These are phyloP conservation scores for Sporisorium reilianum DNA, from an alignment of 1,284 basidiomycete species.

Conservation along the genomic window DNA sequence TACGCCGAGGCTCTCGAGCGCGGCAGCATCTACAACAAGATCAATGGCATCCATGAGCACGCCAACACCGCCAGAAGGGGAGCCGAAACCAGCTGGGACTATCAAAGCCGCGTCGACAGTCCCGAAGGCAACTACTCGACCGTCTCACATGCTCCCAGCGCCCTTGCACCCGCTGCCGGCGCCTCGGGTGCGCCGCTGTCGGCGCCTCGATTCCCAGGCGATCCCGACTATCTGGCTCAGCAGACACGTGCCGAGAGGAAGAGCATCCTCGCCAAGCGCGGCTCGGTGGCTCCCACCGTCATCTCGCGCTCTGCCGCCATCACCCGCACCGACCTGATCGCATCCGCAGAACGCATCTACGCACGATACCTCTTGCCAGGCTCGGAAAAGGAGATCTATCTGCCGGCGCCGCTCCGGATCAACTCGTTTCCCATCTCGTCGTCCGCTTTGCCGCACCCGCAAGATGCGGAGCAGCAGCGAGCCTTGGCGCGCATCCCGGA, in stretches of 20 bases:
- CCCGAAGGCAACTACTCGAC: conserved; percentile 42
- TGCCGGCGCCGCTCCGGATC: conserved; percentile 74
- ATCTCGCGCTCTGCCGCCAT: conserved; percentile 92
- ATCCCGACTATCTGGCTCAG: conserved; percentile 60
- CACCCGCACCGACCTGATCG: conserved; percentile 86
- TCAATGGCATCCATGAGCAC: conserved; percentile 77
- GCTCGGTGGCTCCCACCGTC: conserved; percentile 61
- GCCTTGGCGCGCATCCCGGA: conserved; percentile 91
- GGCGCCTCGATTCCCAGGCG: conserved; percentile 63
- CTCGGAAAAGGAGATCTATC: conserved; percentile 85
- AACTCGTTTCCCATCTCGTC: conserved; percentile 71
- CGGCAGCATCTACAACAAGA: conserved; percentile 88
- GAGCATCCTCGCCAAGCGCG: conserved; percentile 59
- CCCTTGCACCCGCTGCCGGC: conserved; percentile 10
- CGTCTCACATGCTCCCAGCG: conserved; percentile 33
- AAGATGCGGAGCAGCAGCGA: conserved; percentile 77
- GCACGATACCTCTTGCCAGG: conserved; percentile 83
- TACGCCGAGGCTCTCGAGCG: conserved; percentile 77
- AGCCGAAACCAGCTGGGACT: conserved; percentile 36
- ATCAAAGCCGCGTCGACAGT: conserved; percentile 42
- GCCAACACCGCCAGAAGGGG: conserved; percentile 21
- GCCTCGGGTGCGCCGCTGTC: conserved; percentile 18
- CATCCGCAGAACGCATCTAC: conserved; percentile 94
- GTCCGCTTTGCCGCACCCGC: conserved; percentile 77
- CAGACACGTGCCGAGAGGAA: conserved; percentile 54